phyloP scores from a whole-genome alignment of 768 basidiomycete species.

The Hypsizygus marmoreus region DNA sequence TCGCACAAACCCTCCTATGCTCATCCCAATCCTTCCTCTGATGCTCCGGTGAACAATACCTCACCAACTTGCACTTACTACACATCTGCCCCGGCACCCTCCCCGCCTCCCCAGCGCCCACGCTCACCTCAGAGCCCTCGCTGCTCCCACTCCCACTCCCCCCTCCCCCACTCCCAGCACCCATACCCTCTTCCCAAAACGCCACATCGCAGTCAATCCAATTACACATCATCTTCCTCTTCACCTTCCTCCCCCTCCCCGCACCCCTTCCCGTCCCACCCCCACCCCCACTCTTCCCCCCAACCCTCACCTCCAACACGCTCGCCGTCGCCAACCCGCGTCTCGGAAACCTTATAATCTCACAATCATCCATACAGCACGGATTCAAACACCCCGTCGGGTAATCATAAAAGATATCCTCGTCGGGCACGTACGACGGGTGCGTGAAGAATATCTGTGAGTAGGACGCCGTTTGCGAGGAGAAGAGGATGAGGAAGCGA shows the following conservation, averaged over 20 bases:
- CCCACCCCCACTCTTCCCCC: constrained; percentile 50
- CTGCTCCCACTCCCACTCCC: constrained; percentile 35
- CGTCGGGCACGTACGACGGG: constrained; percentile 66
- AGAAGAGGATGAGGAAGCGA: constrained; percentile 77
- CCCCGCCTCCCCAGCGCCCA: constrained; percentile 22
- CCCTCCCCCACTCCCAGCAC: too few species aligned
- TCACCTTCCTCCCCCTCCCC: constrained; percentile 50
- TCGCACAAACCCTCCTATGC: constrained; percentile 66
- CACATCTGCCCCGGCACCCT: constrained; percentile 58
- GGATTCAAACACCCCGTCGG: constrained; percentile 81
- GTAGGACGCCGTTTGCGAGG: constrained; percentile 78
- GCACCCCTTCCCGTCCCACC: constrained; percentile 55
- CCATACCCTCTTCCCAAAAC: constrained; percentile 49
- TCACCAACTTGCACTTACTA: constrained; percentile 78
- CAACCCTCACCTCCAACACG: constrained; percentile 63
- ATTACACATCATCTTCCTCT: constrained; percentile 72
- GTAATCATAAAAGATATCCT: constrained; percentile 75
- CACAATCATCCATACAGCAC: constrained; percentile 78
- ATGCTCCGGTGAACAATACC: constrained; percentile 75
- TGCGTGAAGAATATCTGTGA: constrained; percentile 83
- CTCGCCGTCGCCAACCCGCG: constrained; percentile 61
- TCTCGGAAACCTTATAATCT: constrained; percentile 79
- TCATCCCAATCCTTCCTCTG: constrained; percentile 81
- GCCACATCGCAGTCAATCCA: constrained; percentile 75
- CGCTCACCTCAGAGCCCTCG: constrained; percentile 46